Percentiles rank a stretch among this genome's conserved stretches.
Conservation (phyloP, 495 filamentous ascomycete genomes). For the Hyaloscypha bicolor region DNA sequence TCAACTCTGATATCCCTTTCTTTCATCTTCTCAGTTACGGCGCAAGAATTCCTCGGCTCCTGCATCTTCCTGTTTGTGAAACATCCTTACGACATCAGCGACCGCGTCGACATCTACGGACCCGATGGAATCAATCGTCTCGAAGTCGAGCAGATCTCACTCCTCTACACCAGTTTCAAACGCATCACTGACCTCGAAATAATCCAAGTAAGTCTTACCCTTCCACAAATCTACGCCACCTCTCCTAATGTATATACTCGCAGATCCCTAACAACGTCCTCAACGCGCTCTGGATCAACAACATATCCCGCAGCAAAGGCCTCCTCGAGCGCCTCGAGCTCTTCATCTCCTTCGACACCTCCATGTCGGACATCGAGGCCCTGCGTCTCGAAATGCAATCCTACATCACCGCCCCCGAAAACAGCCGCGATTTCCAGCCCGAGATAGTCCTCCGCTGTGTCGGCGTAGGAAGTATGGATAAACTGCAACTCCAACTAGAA, state of each 20-base stretch:
- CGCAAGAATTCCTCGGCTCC: constrained; percentile 77
- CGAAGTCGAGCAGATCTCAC: constrained; percentile 75
- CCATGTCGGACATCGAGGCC: constrained; percentile 68
- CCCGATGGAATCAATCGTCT: constrained; percentile 63
- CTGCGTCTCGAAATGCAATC: constrained; percentile 65
- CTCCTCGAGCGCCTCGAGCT: constrained; percentile 72
- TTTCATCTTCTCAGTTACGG: constrained; percentile 75
- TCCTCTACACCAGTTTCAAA: constrained; percentile 77
- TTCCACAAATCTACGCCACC: not conserved
- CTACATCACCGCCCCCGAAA: constrained; percentile 62
- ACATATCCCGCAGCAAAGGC: constrained; percentile 69
- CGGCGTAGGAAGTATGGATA: constrained; percentile 70
- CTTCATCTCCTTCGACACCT: constrained; percentile 67
- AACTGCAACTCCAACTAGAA: constrained; percentile 66
- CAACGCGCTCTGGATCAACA: constrained; percentile 76
- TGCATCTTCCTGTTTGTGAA: constrained; percentile 88
- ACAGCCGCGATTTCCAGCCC: constrained; percentile 74
- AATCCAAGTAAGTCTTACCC: constrained; percentile 48
- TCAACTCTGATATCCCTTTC: constrained; percentile 73
- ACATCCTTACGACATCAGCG: constrained; percentile 67
- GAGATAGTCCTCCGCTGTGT: constrained; percentile 65
- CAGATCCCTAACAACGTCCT: constrained; percentile 73
- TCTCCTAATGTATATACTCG: not conserved
- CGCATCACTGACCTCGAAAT: constrained; percentile 63
- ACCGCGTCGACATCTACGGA: constrained; percentile 77